Evolutionary conservation across 2,329 filamentous ascomycete species (phyloP).

Genomic region (Sphaerostilbella broomeana): DNA sequence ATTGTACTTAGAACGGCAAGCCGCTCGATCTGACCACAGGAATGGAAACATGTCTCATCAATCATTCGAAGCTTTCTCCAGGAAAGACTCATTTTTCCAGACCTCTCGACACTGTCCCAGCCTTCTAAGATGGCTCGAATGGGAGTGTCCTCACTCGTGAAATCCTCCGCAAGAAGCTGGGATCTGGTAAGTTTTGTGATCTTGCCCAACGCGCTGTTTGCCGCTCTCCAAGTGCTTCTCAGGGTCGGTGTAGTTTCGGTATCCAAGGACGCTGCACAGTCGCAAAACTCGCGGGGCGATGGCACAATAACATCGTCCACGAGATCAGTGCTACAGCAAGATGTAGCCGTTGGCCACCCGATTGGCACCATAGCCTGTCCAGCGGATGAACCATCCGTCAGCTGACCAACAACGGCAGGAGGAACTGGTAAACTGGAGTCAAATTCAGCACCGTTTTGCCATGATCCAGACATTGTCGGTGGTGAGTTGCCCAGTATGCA

Average conservation of each 20-base stretch:
- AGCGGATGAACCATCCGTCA: background rate
- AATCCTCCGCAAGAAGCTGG: constrained; percentile 15
- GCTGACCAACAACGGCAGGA: background rate
- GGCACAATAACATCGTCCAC: constrained; percentile 9
- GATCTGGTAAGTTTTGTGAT: constrained; percentile 13
- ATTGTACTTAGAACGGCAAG: constrained; percentile 22
- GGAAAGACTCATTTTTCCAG: constrained; percentile 20
- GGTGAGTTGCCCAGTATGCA: background rate
- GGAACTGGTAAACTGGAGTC: background rate
- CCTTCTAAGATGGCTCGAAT: constrained; percentile 22
- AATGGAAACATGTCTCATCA: constrained; percentile 20
- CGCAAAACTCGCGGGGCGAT: background rate
- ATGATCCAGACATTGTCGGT: background rate
- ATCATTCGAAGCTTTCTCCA: constrained; percentile 23
- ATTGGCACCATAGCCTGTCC: too few species aligned
- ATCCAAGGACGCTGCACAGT: background rate
- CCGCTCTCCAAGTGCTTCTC: constrained; percentile 21
- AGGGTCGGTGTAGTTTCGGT: background rate
- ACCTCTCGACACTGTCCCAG: constrained; percentile 24
- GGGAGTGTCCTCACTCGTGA: constrained; percentile 20
- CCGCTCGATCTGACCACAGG: constrained; percentile 17
- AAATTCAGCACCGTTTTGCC: background rate
- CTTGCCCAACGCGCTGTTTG: constrained; percentile 18
- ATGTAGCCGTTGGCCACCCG: too few species aligned
- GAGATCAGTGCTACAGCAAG: too few species aligned